phyloP scores from a whole-genome alignment of 2,329 filamentous ascomycete species.

The Colletotrichum godetiae region DNA sequence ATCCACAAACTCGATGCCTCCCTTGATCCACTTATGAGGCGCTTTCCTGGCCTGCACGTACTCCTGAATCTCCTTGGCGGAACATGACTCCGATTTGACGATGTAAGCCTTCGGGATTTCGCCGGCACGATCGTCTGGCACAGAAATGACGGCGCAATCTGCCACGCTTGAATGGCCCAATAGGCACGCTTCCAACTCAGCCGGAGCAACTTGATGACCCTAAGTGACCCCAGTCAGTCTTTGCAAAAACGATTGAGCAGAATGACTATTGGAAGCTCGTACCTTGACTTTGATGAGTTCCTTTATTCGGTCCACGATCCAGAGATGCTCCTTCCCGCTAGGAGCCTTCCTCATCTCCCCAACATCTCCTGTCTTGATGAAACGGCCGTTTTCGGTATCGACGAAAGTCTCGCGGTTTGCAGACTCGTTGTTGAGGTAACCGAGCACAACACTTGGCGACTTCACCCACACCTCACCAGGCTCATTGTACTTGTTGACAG shows the following conservation, averaged over 20 bases:
- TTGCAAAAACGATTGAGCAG: not conserved
- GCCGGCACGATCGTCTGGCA: slow-evolving; percentile 68
- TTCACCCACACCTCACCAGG: slow-evolving; percentile 25
- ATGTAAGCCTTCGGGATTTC: slow-evolving; percentile 73
- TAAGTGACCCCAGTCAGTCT: not conserved
- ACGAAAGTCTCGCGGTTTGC: not conserved
- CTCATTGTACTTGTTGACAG: not conserved
- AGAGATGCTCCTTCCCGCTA: slow-evolving; percentile 79
- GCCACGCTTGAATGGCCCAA: slow-evolving; percentile 76
- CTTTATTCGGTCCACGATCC: slow-evolving; percentile 81
- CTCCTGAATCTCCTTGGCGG: slow-evolving; percentile 54
- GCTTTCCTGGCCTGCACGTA: slow-evolving; percentile 63
- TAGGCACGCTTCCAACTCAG: slow-evolving; percentile 80
- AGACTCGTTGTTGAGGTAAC: slow-evolving; percentile 27
- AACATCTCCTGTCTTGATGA: slow-evolving; percentile 87
- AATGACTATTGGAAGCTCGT: not conserved
- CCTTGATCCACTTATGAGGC: slow-evolving; percentile 62
- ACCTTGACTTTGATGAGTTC: slow-evolving; percentile 78
- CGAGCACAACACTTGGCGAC: slow-evolving; percentile 19
- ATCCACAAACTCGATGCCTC: slow-evolving; percentile 60
- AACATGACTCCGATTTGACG: slow-evolving; percentile 58
- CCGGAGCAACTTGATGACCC: slow-evolving; percentile 82
- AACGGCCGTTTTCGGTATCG: slow-evolving; percentile 58
- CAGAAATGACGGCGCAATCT: slow-evolving; percentile 80
- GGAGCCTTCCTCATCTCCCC: slow-evolving; percentile 72